A percentile compares a stretch with the other conserved stretches of the same genome.
phyloP scores from a whole-genome alignment of 371 early-diverging fungal genomes.

The Circinella umbellata region DNA sequence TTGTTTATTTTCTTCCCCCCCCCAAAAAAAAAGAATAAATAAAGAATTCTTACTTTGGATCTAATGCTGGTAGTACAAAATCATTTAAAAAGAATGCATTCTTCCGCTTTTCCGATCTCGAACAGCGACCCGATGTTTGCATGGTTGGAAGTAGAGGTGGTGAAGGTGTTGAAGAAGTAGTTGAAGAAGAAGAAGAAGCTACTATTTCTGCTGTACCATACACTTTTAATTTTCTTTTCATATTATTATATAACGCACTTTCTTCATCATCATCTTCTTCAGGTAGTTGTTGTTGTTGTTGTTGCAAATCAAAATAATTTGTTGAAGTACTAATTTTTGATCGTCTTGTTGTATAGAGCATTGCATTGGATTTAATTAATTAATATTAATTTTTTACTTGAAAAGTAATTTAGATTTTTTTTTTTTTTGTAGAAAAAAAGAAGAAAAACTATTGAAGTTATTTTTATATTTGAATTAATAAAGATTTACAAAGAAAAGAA shows the following conservation, averaged over 20 bases:
- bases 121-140: neutral
- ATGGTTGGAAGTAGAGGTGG: slow-evolving; percentile 3
- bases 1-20: neutral
- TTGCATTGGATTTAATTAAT: slow-evolving; percentile 9
- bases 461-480: no score
- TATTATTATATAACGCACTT: slow-evolving; percentile 4
- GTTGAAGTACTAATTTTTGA: slow-evolving; percentile 8
- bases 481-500: neutral
- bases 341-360: slow-evolving; percentile 11
- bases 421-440: no score
- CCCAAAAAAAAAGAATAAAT: no score
- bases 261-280: slow-evolving; percentile 16
- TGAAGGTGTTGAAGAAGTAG: neutral
- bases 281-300: slow-evolving; percentile 5
- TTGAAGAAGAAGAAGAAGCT: neutral
- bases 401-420: no score
- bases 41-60: slow-evolving; percentile 11
- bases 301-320: slow-evolving; percentile 4
- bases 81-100: slow-evolving; percentile 4
- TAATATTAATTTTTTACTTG: no score
- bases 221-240: neutral
- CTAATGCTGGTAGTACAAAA: slow-evolving; percentile 18
- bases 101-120: slow-evolving; percentile 1
- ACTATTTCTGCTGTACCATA: neutral
- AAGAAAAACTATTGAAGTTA: no score